Percentiles rank a stretch among this genome's conserved stretches.
Evolutionary conservation across 257 asterid genomes (phyloP).

Genomic region (Anisodus acutangulus): DNA sequence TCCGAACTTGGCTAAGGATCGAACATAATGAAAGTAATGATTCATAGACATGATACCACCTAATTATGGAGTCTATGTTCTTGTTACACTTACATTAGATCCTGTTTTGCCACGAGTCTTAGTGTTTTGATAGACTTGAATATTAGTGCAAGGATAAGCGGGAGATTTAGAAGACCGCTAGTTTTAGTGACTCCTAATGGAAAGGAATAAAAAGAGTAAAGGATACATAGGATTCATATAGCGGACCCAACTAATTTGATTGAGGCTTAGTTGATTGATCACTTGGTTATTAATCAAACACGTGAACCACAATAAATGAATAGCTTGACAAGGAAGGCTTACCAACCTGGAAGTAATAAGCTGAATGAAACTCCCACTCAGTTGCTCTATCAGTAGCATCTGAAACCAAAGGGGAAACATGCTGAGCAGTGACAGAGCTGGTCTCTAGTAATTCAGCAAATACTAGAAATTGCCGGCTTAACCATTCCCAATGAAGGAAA

Average conservation of each 20-base stretch:
- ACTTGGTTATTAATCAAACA: background rate
- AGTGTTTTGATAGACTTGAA: background rate
- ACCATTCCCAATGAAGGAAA: slow-evolving; percentile 98
- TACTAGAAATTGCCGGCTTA: slow-evolving; percentile 86
- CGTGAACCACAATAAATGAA: background rate
- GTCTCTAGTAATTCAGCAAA: slow-evolving; percentile 93
- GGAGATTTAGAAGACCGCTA: slow-evolving; percentile 15
- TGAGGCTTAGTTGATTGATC: background rate
- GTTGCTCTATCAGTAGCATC: slow-evolving; percentile 75
- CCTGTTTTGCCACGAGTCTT: background rate
- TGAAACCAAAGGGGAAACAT: slow-evolving; percentile 50
- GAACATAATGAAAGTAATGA: background rate
- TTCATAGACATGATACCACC: background rate
- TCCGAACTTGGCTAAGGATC: background rate
- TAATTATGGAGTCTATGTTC: background rate
- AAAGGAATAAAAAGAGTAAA: background rate
- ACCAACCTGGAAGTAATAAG: slow-evolving; percentile 86
- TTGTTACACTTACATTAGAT: slow-evolving; percentile 13
- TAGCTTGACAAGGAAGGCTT: slow-evolving; percentile 18
- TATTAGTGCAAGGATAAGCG: background rate
- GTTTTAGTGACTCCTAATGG: background rate
- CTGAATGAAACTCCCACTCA: slow-evolving; percentile 83
- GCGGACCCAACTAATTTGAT: background rate
- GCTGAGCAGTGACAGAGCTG: slow-evolving; percentile 50
- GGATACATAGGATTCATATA: background rate